Conservation (phyloP, 2,329 filamentous ascomycete genomes). For the Sporothrix curviconia region DNA sequence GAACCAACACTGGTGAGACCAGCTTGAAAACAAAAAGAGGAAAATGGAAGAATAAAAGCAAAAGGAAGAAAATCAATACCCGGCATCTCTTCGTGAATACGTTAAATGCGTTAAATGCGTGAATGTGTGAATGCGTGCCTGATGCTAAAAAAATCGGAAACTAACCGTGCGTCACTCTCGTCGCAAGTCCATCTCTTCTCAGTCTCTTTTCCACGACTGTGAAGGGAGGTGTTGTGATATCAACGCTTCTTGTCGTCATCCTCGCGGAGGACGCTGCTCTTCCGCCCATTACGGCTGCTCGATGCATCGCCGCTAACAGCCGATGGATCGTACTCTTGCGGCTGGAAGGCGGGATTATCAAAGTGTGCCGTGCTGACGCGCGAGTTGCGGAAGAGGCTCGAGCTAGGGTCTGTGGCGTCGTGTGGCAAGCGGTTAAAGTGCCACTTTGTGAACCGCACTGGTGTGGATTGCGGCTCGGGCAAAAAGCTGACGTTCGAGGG, state of each 20-base stretch:
- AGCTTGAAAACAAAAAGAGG: too few relatives aligned
- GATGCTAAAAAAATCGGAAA: too few relatives aligned
- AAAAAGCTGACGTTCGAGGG: not conserved
- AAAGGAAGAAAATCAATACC: not conserved
- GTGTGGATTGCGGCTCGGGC: conserved; percentile 20
- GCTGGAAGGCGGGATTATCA: conserved; percentile 57
- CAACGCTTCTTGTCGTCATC: not conserved
- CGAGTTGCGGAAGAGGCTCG: conserved; percentile 56
- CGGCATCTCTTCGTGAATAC: not conserved
- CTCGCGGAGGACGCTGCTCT: conserved; percentile 3
- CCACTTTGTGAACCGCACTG: conserved; percentile 49
- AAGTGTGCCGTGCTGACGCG: conserved; percentile 63
- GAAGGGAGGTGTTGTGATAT: not conserved
- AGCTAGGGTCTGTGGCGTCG: conserved; percentile 8
- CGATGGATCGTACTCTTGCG: conserved; percentile 44
- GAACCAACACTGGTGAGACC: too few relatives aligned
- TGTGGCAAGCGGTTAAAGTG: conserved; percentile 34
- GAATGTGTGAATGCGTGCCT: conserved; percentile 1
- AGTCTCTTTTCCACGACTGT: not conserved
- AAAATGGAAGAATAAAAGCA: not conserved
- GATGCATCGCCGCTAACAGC: conserved; percentile 6
- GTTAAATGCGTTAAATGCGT: too few relatives aligned
- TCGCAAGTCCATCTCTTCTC: not conserved
- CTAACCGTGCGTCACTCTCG: too few relatives aligned
- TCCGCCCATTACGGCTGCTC: not conserved